phyloP scores from a whole-genome alignment of 2,329 filamentous ascomycete species.

The Fusarium nygamai region DNA sequence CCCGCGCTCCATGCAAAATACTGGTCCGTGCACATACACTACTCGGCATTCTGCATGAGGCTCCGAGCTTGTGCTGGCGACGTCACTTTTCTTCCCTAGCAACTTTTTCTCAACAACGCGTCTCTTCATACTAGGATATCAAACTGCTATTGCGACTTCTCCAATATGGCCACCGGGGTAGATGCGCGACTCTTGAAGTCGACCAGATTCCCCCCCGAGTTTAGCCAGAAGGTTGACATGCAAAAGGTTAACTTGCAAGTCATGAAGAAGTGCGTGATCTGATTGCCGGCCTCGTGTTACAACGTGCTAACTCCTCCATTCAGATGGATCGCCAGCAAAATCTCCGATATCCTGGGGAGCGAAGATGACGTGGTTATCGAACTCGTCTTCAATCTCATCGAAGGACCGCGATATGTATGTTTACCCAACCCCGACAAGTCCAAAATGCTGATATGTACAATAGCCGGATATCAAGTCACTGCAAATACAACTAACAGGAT shows the following conservation, averaged over 20 bases:
- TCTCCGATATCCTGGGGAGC: conserved; percentile 86
- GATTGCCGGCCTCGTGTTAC: background rate
- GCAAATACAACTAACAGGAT: conserved; percentile 94
- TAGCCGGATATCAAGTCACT: conserved; percentile 96
- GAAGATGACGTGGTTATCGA: conserved; percentile 98
- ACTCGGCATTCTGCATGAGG: background rate
- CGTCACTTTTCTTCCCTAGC: conserved; percentile 45
- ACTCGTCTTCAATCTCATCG: conserved; percentile 75
- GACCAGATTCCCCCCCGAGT: conserved; percentile 94
- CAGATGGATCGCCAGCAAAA: conserved; percentile 93
- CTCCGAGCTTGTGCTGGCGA: conserved; percentile 33
- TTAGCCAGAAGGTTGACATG: conserved; percentile 96
- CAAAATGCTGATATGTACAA: conserved; percentile 40
- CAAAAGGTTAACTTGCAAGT: conserved; percentile 96
- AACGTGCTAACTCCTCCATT: conserved; percentile 28
- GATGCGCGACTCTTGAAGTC: conserved; percentile 89
- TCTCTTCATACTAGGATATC: conserved; percentile 7
- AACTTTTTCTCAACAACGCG: conserved; percentile 38
- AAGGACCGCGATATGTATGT: conserved; percentile 79
- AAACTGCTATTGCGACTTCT: conserved; percentile 29
- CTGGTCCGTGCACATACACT: conserved; percentile 24
- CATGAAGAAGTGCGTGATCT: conserved; percentile 85
- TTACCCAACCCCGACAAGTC: background rate
- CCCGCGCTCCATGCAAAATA: background rate
- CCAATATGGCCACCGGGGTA: conserved; percentile 80